phyloP scores from a whole-genome alignment of 306 rosid genomes.

The Parietaria judaica region DNA sequence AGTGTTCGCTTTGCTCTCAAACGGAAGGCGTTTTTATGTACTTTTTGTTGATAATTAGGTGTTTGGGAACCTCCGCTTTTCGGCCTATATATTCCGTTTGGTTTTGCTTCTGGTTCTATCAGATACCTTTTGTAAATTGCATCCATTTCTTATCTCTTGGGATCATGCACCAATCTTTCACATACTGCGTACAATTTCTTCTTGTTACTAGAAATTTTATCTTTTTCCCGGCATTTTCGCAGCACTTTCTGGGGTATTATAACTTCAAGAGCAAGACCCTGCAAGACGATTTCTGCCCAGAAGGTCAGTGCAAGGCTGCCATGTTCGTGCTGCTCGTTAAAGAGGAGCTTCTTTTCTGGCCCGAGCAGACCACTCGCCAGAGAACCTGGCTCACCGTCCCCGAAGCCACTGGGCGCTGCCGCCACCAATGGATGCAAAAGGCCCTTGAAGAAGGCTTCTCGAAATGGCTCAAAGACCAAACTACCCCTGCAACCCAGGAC shows the following conservation, averaged over 20 bases:
- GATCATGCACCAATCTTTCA: no score
- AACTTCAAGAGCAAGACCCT: conserved; percentile 34
- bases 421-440: conserved; percentile 32
- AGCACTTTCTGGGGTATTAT: conserved; percentile 31
- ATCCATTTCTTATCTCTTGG: no score
- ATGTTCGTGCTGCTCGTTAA: conserved; percentile 35
- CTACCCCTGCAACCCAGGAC: conserved; percentile 2
- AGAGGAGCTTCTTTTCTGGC: conserved; percentile 36
- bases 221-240: conserved; percentile 5
- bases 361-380: conserved; percentile 33
- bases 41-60: no score
- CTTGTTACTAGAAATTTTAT: no score
- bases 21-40: no score
- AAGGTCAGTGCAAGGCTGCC: conserved; percentile 36
- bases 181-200: no score
- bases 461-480: conserved; percentile 22
- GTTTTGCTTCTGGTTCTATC: no score
- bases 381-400: conserved; percentile 35
- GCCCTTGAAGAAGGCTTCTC: conserved; percentile 30
- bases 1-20: no score
- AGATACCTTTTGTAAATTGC: no score
- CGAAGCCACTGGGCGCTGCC: conserved; percentile 25
- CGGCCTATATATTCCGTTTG: no score
- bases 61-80: no score
- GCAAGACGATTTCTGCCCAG: conserved; percentile 29